These are phyloP conservation scores for Ceratobasidium sp. DNA, from an alignment of 1,284 basidiomycete genomes.

Conservation along the genomic window DNA sequence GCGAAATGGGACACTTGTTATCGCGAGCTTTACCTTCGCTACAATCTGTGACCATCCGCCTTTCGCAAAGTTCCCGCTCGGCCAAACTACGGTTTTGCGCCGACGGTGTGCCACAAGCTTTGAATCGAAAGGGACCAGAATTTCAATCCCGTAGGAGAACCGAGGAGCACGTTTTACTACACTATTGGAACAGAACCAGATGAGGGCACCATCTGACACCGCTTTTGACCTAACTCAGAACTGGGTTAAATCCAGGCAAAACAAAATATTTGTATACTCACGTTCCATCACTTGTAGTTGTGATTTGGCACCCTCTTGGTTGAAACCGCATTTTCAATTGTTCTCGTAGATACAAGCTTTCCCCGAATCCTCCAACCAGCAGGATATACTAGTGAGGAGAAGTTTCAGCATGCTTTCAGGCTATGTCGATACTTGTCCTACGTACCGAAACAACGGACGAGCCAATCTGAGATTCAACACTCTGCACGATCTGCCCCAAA, in stretches of 20 bases:
- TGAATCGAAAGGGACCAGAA: background rate
- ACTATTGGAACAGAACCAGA: conserved; percentile 1
- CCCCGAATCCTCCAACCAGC: conserved; percentile 26
- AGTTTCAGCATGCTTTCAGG: background rate
- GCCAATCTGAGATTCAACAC: conserved; percentile 8
- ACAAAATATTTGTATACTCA: background rate
- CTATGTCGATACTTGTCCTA: background rate
- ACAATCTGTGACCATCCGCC: conserved; percentile 24
- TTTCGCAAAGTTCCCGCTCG: background rate
- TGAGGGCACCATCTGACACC: conserved; percentile 16
- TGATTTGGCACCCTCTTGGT: background rate
- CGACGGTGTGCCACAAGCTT: background rate
- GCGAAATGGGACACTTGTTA: too few species aligned
- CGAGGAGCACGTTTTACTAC: conserved; percentile 18
- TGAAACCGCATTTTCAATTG: conserved; percentile 9
- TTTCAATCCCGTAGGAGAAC: conserved; percentile 18
- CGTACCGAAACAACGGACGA: background rate
- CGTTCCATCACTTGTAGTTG: background rate
- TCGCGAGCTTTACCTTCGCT: background rate
- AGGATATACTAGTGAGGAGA: conserved; percentile 3
- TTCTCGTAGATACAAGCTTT: conserved; percentile 15
- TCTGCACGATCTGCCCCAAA: background rate
- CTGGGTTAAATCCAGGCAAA: too few species aligned
- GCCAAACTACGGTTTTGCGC: conserved; percentile 1
- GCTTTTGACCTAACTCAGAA: conserved; percentile 13